Base-by-base conservation (phyloP, 176 grass and related monocot species). In the Canna indica region DNA sequence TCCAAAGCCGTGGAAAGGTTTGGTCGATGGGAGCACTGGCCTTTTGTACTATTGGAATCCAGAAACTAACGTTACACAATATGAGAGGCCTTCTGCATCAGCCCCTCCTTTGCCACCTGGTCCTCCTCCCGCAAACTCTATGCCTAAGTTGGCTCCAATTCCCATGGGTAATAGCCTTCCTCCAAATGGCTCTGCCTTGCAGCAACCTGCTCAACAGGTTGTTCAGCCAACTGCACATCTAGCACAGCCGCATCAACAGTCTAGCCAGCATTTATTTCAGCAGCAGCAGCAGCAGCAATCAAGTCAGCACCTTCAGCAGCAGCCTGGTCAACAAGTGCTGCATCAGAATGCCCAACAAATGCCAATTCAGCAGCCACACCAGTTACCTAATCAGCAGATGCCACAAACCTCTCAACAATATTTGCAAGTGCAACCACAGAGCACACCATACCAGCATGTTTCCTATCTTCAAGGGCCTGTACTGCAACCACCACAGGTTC, bases 1-100 rank as follows among this genome's bases (percentile, higher is more conserved):
- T 12, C 94, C 89, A 0, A 79, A 77, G 17, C 94, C 94, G 0
- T 99, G 94, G 94, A 99, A 93, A 73, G 94, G 75, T 20, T 73
- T 99, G 29, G 81, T 99, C 0, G 86, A 99, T 22, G 94, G 94
- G 18, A 74, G 59, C 0, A 90, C 89, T 1, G 77, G 83, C 32
- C 20, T 80, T 0, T 46, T 99, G 35, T 99, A 99, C 77, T 99
- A 99, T 68, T 99, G 94, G 94, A 99, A 99, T 69, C 89, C 89
- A 6, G 94, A 99, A 54, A 93, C 86, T 7, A 99, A 99, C 62
- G 64, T 90, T 5, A 99, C 94, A 15, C 94, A 99, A 69, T 93
- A 99, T 2, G 94, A 99, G 73, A 90, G 72, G 53, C 94, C 94
- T 0, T 67, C 33, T 8, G 59, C 68, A 0, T 70, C 54, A 1